phyloP scores from a whole-genome alignment of 1,284 basidiomycete genomes.

The Singerocomus inundabilis region DNA sequence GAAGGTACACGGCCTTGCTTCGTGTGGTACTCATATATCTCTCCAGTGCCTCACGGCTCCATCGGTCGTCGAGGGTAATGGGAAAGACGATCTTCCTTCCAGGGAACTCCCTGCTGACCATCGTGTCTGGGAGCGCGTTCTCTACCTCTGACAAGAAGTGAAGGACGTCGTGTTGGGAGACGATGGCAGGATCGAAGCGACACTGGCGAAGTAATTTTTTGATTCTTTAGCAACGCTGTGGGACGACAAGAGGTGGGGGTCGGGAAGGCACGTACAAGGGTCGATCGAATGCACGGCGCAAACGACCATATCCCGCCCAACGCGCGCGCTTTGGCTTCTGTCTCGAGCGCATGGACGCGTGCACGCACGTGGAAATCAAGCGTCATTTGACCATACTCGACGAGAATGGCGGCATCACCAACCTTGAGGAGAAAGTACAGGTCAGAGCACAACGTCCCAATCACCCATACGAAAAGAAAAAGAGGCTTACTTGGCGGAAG shows the following conservation, averaged over 20 bases:
- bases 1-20: conserved; percentile 62
- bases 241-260: too few species aligned
- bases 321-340: conserved; percentile 34
- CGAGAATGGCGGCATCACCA: conserved; percentile 55
- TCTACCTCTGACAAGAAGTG: conserved; percentile 39
- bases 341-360: conserved; percentile 56
- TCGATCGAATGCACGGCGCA: conserved; percentile 57
- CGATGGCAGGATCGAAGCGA: conserved; percentile 46
- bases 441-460: not conserved
- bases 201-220: conserved; percentile 39
- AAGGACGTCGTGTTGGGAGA: conserved; percentile 44
- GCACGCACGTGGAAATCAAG: conserved; percentile 52
- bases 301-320: conserved; percentile 44
- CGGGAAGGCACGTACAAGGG: conserved; percentile 39
- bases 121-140: conserved; percentile 38
- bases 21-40: conserved; percentile 57
- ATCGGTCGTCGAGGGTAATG: conserved; percentile 60
- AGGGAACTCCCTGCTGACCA: conserved; percentile 45
- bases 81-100: conserved; percentile 59
- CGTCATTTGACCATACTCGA: conserved; percentile 55
- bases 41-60: conserved; percentile 53
- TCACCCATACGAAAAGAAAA: not conserved
- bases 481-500: conserved; percentile 44
- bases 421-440: conserved; percentile 36
- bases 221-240: not conserved